A percentile compares a stretch with the other conserved stretches of the same genome.
phyloP scores from a whole-genome alignment of 306 rosid species.

The Vigna reflexopilosa region DNA sequence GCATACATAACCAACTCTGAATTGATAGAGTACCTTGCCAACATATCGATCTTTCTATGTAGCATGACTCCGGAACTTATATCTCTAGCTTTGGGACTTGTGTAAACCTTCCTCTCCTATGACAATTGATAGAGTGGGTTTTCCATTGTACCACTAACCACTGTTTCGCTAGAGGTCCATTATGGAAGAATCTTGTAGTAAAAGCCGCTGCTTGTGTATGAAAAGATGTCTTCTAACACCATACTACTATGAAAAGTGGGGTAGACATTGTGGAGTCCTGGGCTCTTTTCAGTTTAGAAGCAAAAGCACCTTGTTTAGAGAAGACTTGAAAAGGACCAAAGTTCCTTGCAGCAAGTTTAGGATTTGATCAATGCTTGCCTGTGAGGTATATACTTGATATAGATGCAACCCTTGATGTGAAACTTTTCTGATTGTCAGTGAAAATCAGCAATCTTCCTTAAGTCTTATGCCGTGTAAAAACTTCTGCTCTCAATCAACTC shows the following conservation, averaged over 20 bases:
- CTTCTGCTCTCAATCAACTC: background rate
- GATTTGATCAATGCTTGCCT: background rate
- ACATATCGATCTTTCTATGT: background rate
- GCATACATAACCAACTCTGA: background rate
- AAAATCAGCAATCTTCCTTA: background rate
- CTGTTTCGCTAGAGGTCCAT: background rate
- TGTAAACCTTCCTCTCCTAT: background rate
- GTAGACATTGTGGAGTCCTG: background rate
- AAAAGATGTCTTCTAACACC: background rate
- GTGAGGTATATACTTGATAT: background rate
- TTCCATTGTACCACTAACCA: background rate
- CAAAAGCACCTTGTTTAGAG: background rate
- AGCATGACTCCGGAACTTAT: background rate
- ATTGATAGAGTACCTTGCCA: background rate
- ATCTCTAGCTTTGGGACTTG: background rate
- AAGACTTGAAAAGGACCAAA: background rate
- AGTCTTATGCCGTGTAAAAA: background rate
- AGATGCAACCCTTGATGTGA: background rate
- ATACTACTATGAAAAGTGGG: background rate
- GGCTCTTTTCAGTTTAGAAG: background rate
- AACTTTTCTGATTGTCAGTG: background rate
- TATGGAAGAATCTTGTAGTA: background rate
- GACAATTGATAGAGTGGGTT: background rate
- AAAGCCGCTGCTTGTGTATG: background rate
- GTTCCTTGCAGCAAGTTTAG: background rate